These are phyloP conservation scores for Daldinia sp. DNA, from an alignment of 2,329 filamentous ascomycete species.

Conservation along the genomic window DNA sequence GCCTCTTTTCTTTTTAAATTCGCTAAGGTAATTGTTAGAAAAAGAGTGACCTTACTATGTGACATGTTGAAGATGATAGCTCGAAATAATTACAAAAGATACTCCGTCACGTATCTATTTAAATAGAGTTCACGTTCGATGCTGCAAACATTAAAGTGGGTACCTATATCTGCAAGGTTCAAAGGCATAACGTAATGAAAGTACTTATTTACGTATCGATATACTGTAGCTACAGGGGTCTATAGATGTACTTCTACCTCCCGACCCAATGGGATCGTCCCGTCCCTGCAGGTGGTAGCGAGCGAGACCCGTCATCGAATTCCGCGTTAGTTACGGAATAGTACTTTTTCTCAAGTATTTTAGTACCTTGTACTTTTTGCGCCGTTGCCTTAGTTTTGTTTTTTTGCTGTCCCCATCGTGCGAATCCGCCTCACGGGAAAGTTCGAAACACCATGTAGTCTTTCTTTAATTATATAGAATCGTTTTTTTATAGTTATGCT, in stretches of 20 bases:
- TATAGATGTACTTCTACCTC: conserved; percentile 11
- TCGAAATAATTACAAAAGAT: not conserved
- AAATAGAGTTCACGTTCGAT: not conserved
- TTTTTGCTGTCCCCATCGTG: conserved; percentile 18
- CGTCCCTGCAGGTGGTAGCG: conserved; percentile 29
- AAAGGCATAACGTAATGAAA: conserved; percentile 6
- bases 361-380: not conserved
- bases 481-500: conserved; percentile 33
- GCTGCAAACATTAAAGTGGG: conserved; percentile 7
- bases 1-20: not conserved
- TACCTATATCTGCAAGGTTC: conserved; percentile 11
- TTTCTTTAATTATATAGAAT: conserved; percentile 5
- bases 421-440: not conserved
- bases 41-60: conserved; percentile 55
- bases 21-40: not conserved
- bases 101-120: not conserved
- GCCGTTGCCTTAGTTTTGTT: conserved; percentile 9
- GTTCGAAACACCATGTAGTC: conserved; percentile 27
- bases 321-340: conserved; percentile 16
- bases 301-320: not conserved
- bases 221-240: conserved; percentile 9
- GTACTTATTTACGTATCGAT: not conserved
- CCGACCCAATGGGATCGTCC: conserved; percentile 27
- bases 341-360: not conserved
- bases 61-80: conserved; percentile 55